Conservation (phyloP, 805 yeast genomes). For the Nakazawaea holstii region DNA sequence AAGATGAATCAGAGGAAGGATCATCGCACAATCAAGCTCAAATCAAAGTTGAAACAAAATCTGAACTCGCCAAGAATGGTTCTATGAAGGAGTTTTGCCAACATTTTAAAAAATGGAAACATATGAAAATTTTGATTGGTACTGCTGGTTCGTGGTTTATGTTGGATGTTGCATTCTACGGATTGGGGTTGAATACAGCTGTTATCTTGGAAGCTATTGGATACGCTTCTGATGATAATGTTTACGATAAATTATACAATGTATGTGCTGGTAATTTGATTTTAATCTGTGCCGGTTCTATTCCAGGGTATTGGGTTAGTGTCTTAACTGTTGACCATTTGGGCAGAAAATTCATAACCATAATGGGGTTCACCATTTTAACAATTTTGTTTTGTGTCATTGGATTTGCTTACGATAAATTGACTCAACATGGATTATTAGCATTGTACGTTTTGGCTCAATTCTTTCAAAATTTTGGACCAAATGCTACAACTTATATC, state of each 20-base stretch:
- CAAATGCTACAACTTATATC: conserved; percentile 59
- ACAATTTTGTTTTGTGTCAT: conserved; percentile 50
- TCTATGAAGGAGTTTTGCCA: conserved; percentile 56
- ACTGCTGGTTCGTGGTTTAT: conserved; percentile 80
- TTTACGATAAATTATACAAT: conserved; percentile 36
- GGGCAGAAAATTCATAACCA: conserved; percentile 56
- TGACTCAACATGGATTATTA: conserved; percentile 40
- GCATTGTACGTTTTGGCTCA: conserved; percentile 55
- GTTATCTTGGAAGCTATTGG: conserved; percentile 71
- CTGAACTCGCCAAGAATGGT: conserved; percentile 61
- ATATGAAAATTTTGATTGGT: conserved; percentile 68
- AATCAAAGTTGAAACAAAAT: conserved; percentile 25
- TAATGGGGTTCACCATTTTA: conserved; percentile 50
- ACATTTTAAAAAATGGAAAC: conserved; percentile 75
- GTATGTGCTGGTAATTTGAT: conserved; percentile 50
- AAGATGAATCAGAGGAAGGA: conserved; percentile 33
- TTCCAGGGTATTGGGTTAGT: conserved; percentile 61
- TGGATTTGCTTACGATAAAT: conserved; percentile 53
- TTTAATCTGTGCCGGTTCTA: conserved; percentile 53
- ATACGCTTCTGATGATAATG: conserved; percentile 49
- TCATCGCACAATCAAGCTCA: background rate
- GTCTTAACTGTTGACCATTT: conserved; percentile 47
- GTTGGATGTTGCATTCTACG: conserved; percentile 78
- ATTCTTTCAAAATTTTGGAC: conserved; percentile 65
- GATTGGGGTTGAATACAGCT: conserved; percentile 69